Base-by-base conservation (phyloP, 768 basidiomycete genomes). In the Amanita polypyramis region DNA sequence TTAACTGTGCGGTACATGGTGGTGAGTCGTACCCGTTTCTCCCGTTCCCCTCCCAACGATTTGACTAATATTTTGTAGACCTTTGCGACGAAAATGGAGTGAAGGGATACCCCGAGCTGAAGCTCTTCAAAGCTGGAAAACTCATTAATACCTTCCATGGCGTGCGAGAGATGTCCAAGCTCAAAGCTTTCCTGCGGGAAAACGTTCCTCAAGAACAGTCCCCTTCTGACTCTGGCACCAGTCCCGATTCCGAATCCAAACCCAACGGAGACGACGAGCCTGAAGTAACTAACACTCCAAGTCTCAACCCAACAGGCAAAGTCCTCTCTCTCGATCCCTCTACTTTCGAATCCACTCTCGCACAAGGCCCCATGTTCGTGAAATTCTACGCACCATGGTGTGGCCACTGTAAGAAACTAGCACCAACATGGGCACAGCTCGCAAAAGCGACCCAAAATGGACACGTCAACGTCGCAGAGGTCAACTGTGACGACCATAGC, bases 311-410 rank as follows among this genome's bases (percentile, higher is more conserved):
- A 27, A 38, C 51, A 11, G 68, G 76, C 39, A 59, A 65, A 48
- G 69, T 77, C 7, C 43, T 66, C 10, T 51, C 61, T 1, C 60
- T 74, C 23, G 58, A 63, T 5, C 53, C 58, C 0, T 57, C 65
- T 8, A 62, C 66, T 1, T 77, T 80, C 54, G 54, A 65, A 9
- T 43, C 53, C 19, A 64, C 68, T 1, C 60, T 76, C 7, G 55
- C 60, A 1, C 53, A 67, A 50, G 69, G 72, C 40, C 63, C 76
- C 43, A 62, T 74, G 35, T 69, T 85, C 66, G 66, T 71, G 59
- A 66, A 72, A 54, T 98, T 88, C 70, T 98, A 76, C 61, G 95
- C 93, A 0, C 94, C 94, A 0, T 98, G 94, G 89, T 97, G 94
- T 61, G 88, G 88, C 3, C 94, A 98, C 65, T 99, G 95, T 75